Evolutionary conservation across 2,329 filamentous ascomycete genomes (phyloP).

Genomic region (Apiospora malaysiana): DNA sequence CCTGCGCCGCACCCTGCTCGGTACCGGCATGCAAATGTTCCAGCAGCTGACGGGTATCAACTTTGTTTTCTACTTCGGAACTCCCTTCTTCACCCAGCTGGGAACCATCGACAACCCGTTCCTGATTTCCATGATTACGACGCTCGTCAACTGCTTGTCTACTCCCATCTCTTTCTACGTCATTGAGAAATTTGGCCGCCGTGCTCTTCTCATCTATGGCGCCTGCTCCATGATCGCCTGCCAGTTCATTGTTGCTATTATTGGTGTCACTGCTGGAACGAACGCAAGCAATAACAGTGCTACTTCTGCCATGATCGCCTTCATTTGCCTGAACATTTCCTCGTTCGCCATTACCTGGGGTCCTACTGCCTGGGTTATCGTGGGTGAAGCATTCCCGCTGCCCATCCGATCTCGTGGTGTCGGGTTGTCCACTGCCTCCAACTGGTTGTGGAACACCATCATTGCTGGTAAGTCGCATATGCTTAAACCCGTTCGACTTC

Average conservation of each 20-base stretch:
- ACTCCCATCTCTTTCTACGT: slow-evolving; percentile 89
- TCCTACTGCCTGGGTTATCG: slow-evolving; percentile 63
- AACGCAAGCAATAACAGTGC: slow-evolving; percentile 61
- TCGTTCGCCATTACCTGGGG: slow-evolving; percentile 92
- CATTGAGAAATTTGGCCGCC: slow-evolving; percentile 82
- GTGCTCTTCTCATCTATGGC: slow-evolving; percentile 78
- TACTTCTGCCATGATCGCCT: slow-evolving; percentile 76
- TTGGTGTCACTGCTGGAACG: slow-evolving; percentile 55
- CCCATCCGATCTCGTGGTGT: slow-evolving; percentile 89
- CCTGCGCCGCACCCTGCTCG: slow-evolving; percentile 62
- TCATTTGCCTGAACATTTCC: slow-evolving; percentile 93
- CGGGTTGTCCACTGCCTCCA: slow-evolving; percentile 83
- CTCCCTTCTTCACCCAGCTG: slow-evolving; percentile 80
- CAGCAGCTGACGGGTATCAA: slow-evolving; percentile 73
- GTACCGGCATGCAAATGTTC: slow-evolving; percentile 65
- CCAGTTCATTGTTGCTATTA: slow-evolving; percentile 85
- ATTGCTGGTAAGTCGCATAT: slow-evolving; percentile 47
- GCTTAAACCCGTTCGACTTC: background rate
- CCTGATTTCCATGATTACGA: slow-evolving; percentile 84
- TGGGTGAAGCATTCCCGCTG: slow-evolving; percentile 89
- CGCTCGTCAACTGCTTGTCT: slow-evolving; percentile 84
- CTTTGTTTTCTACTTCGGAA: slow-evolving; percentile 90
- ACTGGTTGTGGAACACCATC: slow-evolving; percentile 90
- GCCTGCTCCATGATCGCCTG: slow-evolving; percentile 83
- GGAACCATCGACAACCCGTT: slow-evolving; percentile 80